Evolutionary conservation across 1,284 basidiomycete species (phyloP).

Genomic region (Schizopora paradoxa): DNA sequence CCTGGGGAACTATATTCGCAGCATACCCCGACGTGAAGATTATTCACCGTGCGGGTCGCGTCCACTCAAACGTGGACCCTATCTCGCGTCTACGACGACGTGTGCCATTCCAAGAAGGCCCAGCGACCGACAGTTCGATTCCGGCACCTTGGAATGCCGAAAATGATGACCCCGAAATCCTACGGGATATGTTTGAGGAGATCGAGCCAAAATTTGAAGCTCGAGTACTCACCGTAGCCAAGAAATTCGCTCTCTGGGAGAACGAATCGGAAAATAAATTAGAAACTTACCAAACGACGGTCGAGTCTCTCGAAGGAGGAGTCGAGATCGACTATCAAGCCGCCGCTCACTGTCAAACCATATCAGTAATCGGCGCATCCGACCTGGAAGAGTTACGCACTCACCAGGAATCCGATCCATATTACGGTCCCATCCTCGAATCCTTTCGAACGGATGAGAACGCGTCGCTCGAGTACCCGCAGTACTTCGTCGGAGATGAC

Average conservation of each 20-base stretch:
- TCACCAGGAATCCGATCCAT: not conserved
- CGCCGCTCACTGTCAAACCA: too few relatives aligned
- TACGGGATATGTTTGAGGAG: slow-evolving; percentile 25
- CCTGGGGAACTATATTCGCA: slow-evolving; percentile 29
- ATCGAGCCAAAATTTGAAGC: slow-evolving; percentile 27
- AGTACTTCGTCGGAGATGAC: slow-evolving; percentile 20
- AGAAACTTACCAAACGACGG: not conserved
- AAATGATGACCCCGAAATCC: slow-evolving; percentile 16
- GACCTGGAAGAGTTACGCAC: not conserved
- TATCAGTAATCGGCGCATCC: not conserved
- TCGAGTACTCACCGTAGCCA: slow-evolving; percentile 23
- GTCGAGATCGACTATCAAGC: too few relatives aligned
- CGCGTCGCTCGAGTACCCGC: slow-evolving; percentile 2
- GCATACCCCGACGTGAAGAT: slow-evolving; percentile 25
- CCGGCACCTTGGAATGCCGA: too few relatives aligned
- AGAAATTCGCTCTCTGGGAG: not conserved
- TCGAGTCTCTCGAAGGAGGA: not conserved
- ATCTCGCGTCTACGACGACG: slow-evolving; percentile 20
- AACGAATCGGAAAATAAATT: slow-evolving; percentile 6
- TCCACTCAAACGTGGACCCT: slow-evolving; percentile 26
- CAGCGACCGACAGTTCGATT: not conserved
- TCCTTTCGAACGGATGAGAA: slow-evolving; percentile 1
- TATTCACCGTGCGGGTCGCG: slow-evolving; percentile 21
- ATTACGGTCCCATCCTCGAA: not conserved
- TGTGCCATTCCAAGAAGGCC: slow-evolving; percentile 12